Evolutionary conservation across 306 rosid species (phyloP).

Genomic region (Prunus campanulata): DNA sequence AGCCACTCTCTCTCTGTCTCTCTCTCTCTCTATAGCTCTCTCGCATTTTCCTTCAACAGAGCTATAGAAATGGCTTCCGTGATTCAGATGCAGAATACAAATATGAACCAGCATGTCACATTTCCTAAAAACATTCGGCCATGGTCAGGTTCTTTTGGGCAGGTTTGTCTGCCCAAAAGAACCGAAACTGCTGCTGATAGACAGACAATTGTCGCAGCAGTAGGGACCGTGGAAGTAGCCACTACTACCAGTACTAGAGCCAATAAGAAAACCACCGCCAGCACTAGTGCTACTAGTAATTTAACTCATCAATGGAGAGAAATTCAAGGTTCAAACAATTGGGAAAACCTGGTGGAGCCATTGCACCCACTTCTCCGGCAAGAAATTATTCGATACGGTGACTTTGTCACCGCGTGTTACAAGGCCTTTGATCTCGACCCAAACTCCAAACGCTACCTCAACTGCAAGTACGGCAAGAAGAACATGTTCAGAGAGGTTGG

Average conservation of each 20-base stretch:
- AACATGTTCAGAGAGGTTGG: constrained; percentile 65
- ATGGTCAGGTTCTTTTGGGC: constrained; percentile 48
- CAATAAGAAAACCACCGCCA: background rate
- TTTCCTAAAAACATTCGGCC: constrained; percentile 37
- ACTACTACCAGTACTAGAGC: background rate
- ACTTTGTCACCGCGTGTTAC: constrained; percentile 71
- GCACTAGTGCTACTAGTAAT: background rate
- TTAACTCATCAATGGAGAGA: constrained; percentile 56
- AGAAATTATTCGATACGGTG: constrained; percentile 77
- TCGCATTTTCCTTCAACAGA: background rate
- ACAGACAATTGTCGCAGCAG: constrained; percentile 16
- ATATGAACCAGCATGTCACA: constrained; percentile 32
- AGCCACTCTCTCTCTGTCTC: background rate
- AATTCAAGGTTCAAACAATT: constrained; percentile 71
- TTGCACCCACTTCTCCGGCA: constrained; percentile 75
- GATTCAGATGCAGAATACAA: constrained; percentile 17
- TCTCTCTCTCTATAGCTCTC: constrained; percentile 7
- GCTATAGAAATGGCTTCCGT: constrained; percentile 34
- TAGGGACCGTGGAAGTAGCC: constrained; percentile 12
- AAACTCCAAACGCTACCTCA: constrained; percentile 66
- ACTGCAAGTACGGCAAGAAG: constrained; percentile 71
- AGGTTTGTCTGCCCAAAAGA: constrained; percentile 40
- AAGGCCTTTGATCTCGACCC: constrained; percentile 84
- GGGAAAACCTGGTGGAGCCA: constrained; percentile 77
- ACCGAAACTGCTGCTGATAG: background rate